Evolutionary conservation across 306 rosid species (phyloP).

Genomic region (Acacia melanoxylon): DNA sequence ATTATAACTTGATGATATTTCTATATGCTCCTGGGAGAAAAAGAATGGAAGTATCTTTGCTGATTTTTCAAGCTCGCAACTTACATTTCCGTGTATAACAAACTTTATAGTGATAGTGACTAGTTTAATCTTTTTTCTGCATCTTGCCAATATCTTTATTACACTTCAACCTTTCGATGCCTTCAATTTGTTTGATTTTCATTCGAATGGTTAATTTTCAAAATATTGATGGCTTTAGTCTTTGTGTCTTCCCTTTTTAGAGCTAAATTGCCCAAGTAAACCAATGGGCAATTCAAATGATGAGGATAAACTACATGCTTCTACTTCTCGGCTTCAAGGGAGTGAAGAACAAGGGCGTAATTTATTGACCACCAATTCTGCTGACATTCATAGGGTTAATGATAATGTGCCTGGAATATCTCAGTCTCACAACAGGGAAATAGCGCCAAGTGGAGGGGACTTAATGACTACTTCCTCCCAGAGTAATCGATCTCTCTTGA

Average conservation of each 20-base stretch:
- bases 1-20: background rate
- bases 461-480: slow-evolving; percentile 29
- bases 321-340: slow-evolving; percentile 24
- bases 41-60: background rate
- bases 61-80: background rate
- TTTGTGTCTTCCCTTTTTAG: background rate
- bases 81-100: background rate
- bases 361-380: background rate
- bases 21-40: background rate
- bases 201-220: background rate
- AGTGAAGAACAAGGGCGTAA: slow-evolving; percentile 16
- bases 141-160: background rate
- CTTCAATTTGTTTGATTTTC: background rate
- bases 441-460: slow-evolving; percentile 4
- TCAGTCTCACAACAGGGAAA: slow-evolving; percentile 14
- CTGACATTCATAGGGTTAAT: background rate
- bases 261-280: slow-evolving; percentile 1
- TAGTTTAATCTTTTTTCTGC: background rate
- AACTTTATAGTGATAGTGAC: background rate
- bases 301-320: background rate
- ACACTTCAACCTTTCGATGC: background rate
- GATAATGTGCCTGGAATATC: slow-evolving; percentile 25
- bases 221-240: background rate
- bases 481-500: background rate
- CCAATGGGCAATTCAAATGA: background rate